These are phyloP conservation scores for Misopates orontium DNA, from an alignment of 257 asterid species.

Conservation along the genomic window DNA sequence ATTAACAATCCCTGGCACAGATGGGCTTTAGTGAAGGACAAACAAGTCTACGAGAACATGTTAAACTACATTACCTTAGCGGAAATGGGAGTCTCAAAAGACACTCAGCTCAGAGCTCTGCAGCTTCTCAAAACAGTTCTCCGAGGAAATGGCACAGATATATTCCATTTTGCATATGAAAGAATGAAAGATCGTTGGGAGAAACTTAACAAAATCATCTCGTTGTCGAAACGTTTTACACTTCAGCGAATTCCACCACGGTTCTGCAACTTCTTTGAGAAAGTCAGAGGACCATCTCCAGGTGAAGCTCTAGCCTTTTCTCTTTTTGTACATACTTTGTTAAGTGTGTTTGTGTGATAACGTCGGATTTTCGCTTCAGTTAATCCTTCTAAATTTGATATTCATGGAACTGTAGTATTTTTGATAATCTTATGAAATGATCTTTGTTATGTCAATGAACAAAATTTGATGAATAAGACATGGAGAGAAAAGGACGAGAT, in stretches of 20 bases:
- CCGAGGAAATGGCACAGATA: slow-evolving; percentile 36
- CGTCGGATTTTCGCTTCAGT: no score
- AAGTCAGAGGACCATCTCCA: slow-evolving; percentile 73
- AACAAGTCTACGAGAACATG: slow-evolving; percentile 51
- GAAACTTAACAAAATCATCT: slow-evolving; percentile 42
- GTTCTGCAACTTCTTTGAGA: slow-evolving; percentile 52
- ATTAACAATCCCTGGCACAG: slow-evolving; percentile 31
- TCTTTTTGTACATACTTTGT: not conserved
- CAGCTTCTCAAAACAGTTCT: slow-evolving; percentile 50
- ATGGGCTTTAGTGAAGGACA: slow-evolving; percentile 72
- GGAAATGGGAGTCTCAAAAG: slow-evolving; percentile 62
- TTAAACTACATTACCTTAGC: slow-evolving; percentile 15
- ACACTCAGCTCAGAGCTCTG: slow-evolving; percentile 63
- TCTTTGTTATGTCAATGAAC: no score
- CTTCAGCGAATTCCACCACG: slow-evolving; percentile 53
- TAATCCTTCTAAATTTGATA: no score
- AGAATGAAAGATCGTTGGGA: slow-evolving; percentile 64
- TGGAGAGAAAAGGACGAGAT: no score
- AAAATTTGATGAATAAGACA: no score
- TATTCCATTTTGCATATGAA: slow-evolving; percentile 46
- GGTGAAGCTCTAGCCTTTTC: slow-evolving; percentile 43
- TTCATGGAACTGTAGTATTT: no score
- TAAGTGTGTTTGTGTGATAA: not conserved
- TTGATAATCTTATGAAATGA: no score
- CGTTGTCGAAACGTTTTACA: slow-evolving; percentile 46